Percentiles rank a stretch among this genome's conserved stretches.
Evolutionary conservation across 2,329 filamentous ascomycete genomes (phyloP).

Genomic region (Aspergillus puulaauensis): DNA sequence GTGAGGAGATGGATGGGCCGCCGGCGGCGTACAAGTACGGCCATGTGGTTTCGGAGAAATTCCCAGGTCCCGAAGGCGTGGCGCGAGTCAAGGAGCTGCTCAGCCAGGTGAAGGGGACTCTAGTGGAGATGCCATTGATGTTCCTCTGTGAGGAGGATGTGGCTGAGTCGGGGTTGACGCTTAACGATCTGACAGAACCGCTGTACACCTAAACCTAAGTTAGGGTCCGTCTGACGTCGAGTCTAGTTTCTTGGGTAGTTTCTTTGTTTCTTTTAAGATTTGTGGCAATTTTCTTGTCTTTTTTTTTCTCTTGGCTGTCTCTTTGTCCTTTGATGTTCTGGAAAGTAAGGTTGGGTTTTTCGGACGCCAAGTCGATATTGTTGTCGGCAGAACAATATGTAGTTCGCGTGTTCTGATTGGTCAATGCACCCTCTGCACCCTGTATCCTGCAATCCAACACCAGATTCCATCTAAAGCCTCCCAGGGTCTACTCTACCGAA

Average conservation of each 20-base stretch:
- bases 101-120: slow-evolving; percentile 63
- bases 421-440: neutral
- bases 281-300: neutral
- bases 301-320: neutral
- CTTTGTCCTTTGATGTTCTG: neutral
- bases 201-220: slow-evolving; percentile 60
- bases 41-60: slow-evolving; percentile 80
- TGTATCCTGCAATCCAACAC: neutral
- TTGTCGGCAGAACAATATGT: slow-evolving; percentile 15
- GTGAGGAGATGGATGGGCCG: slow-evolving; percentile 43
- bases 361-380: slow-evolving; percentile 14
- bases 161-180: slow-evolving; percentile 73
- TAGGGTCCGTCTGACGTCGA: neutral
- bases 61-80: slow-evolving; percentile 65
- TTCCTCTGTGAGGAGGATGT: slow-evolving; percentile 86
- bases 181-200: slow-evolving; percentile 71
- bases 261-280: slow-evolving; percentile 1
- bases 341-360: neutral
- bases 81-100: slow-evolving; percentile 71
- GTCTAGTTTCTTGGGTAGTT: neutral
- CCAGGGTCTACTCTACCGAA: neutral
- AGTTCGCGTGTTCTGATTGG: slow-evolving; percentile 4
- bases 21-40: slow-evolving; percentile 71
- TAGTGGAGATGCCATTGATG: slow-evolving; percentile 87
- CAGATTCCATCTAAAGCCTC: too few species aligned